phyloP scores from a whole-genome alignment of 164 flowering plant genomes.

The Umbilicus rupestris region DNA sequence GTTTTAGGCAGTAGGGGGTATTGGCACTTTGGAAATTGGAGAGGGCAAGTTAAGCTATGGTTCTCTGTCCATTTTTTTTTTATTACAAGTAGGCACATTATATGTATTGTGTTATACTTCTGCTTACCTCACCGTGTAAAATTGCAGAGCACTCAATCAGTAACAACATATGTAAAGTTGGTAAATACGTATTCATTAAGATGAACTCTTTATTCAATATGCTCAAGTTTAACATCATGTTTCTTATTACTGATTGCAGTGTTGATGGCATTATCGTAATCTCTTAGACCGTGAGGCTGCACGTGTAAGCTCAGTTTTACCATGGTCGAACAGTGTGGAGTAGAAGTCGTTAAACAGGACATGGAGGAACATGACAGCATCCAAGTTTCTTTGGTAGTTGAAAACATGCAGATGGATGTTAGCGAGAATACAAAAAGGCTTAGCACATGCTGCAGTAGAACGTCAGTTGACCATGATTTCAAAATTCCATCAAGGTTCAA shows the following conservation, averaged over 20 bases:
- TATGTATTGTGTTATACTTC: too few relatives aligned
- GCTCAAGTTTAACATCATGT: not conserved
- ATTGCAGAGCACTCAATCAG: too few relatives aligned
- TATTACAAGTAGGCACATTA: too few relatives aligned
- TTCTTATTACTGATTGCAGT: not conserved
- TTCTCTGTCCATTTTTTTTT: too few relatives aligned
- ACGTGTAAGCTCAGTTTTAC: not conserved
- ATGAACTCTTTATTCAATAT: not conserved
- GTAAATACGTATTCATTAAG: too few relatives aligned
- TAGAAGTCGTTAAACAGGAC: not conserved
- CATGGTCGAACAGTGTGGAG: constrained; percentile 1
- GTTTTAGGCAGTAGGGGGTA: not conserved
- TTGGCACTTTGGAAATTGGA: too few relatives aligned
- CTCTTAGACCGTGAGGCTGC: not conserved
- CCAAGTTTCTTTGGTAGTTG: not conserved
- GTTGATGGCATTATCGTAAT: not conserved
- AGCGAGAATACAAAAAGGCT: not conserved
- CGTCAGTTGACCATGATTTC: not conserved
- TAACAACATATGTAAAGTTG: too few relatives aligned
- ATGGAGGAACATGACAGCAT: constrained; percentile 1
- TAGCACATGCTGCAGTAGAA: not conserved
- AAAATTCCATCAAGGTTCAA: not conserved
- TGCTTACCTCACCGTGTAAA: too few relatives aligned
- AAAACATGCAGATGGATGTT: not conserved
- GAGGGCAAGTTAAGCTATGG: too few relatives aligned